Evolutionary conservation across 2,329 filamentous ascomycete genomes (phyloP).

Genomic region (Fusarium xylarioides): DNA sequence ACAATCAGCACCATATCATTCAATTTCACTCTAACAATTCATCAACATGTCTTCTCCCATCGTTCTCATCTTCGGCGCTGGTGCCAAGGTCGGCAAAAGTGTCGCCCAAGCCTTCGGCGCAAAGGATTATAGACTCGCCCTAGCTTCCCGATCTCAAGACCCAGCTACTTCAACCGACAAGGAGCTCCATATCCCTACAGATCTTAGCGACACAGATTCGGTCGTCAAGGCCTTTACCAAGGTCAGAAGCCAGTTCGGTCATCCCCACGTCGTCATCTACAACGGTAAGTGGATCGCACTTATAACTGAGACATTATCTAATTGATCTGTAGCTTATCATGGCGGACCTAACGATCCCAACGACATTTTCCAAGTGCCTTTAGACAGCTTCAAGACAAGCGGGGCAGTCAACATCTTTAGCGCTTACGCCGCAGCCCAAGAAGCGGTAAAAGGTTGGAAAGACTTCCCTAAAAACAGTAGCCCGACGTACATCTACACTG

Average conservation of each 20-base stretch:
- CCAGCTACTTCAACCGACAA: neutral
- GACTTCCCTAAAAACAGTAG: neutral
- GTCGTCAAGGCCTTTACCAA: neutral
- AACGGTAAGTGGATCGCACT: neutral
- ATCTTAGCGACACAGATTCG: neutral
- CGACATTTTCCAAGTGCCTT: neutral
- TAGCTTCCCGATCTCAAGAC: conserved; percentile 1
- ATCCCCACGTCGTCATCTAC: conserved; percentile 10
- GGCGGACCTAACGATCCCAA: neutral
- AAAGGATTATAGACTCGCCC: conserved; percentile 12
- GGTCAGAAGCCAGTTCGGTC: neutral
- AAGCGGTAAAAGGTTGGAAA: neutral
- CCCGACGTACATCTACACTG: neutral
- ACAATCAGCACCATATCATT: accelerated
- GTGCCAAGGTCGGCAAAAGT: conserved; percentile 9
- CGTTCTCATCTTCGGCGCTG: conserved; percentile 14
- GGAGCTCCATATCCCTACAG: neutral
- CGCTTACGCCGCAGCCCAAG: conserved; percentile 7
- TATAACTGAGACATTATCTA: accelerated
- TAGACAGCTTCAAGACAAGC: neutral
- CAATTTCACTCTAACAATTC: accelerated
- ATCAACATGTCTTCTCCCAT: neutral
- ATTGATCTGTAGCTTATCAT: neutral
- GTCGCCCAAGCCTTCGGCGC: conserved; percentile 6
- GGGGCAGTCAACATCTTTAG: neutral